A percentile compares a stretch with the other conserved stretches of the same genome.
Conservation (phyloP, 2,329 filamentous ascomycete species). For the Pseudogymnoascus sp. region DNA sequence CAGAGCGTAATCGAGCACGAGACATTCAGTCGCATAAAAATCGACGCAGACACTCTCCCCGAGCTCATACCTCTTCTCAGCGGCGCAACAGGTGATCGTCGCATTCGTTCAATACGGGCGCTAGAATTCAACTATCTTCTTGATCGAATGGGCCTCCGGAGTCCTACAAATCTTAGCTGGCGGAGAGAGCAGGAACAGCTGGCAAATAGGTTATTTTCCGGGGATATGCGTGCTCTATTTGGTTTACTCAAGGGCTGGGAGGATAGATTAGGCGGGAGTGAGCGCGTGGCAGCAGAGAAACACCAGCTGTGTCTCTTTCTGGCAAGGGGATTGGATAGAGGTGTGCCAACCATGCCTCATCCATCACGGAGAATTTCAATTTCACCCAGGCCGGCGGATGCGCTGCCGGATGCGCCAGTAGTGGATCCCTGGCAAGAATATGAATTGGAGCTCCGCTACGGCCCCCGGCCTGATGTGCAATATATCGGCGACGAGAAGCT, state of each 20-base stretch:
- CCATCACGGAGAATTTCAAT: not conserved
- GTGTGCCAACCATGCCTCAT: not conserved
- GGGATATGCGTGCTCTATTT: not conserved
- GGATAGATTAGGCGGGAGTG: not conserved
- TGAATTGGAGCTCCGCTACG: too few relatives aligned
- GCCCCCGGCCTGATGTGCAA: not conserved
- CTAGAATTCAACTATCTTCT: not conserved
- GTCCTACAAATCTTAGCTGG: not conserved
- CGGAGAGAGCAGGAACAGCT: not conserved
- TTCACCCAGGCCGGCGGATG: not conserved
- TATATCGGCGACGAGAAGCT: not conserved
- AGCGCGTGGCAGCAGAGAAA: not conserved
- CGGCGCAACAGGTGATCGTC: not conserved
- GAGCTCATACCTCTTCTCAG: not conserved
- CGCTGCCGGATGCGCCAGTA: not conserved
- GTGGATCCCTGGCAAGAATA: too few relatives aligned
- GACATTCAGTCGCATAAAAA: not conserved
- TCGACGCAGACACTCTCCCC: not conserved
- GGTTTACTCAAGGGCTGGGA: not conserved
- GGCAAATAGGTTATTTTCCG: not conserved
- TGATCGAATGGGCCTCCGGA: not conserved
- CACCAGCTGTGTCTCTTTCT: not conserved
- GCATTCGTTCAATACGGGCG: not conserved
- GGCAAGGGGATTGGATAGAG: not conserved
- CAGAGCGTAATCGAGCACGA: not conserved